phyloP scores from a whole-genome alignment of 2,329 filamentous ascomycete species.

The Rugonectria rugulosa region DNA sequence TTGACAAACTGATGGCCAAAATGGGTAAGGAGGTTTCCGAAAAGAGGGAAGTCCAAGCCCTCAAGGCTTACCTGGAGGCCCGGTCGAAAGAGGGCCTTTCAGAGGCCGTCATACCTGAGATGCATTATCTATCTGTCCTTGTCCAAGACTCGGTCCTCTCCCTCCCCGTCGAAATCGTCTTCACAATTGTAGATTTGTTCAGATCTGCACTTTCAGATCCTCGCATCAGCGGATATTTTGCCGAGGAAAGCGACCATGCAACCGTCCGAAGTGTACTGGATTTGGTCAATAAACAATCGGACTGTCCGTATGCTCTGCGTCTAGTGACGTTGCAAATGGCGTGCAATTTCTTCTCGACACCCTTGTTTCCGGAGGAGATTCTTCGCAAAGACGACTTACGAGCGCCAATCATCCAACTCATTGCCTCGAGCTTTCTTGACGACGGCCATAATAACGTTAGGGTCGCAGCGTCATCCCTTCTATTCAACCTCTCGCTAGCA shows the following conservation, averaged over 20 bases:
- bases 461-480: constrained; percentile 81
- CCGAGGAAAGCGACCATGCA: constrained; percentile 72
- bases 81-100: constrained; percentile 65
- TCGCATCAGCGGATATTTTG: constrained; percentile 82
- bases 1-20: constrained; percentile 83
- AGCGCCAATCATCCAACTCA: constrained; percentile 68
- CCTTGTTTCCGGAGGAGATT: constrained; percentile 73
- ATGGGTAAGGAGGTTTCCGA: constrained; percentile 68
- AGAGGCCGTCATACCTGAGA: constrained; percentile 74
- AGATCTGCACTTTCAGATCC: constrained; percentile 79
- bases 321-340: constrained; percentile 83
- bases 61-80: constrained; percentile 76
- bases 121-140: constrained; percentile 69
- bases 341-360: constrained; percentile 84
- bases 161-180: constrained; percentile 72
- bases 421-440: constrained; percentile 82
- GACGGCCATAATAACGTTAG: constrained; percentile 76
- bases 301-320: constrained; percentile 80
- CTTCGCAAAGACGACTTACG: constrained; percentile 61
- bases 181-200: constrained; percentile 86
- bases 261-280: constrained; percentile 70
- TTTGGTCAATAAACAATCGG: constrained; percentile 61
- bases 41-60: constrained; percentile 65
- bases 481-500: constrained; percentile 80
- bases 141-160: constrained; percentile 62